Percentiles rank a stretch among this genome's conserved stretches.
phyloP scores from a whole-genome alignment of 331 rosid genomes.

The Rosa hybrid region DNA sequence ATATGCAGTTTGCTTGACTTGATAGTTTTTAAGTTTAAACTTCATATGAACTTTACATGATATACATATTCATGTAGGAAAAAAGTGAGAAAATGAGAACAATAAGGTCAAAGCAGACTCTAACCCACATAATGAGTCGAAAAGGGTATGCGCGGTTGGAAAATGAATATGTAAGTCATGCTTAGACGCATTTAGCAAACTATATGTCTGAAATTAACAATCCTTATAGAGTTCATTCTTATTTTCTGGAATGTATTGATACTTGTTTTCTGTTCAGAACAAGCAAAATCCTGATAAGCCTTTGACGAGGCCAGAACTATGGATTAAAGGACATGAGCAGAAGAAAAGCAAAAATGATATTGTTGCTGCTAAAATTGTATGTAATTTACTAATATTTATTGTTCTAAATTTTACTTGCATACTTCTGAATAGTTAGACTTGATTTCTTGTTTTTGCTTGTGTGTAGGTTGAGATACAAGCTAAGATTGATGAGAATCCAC shows the following conservation, averaged over 20 bases:
- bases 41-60: no score
- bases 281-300: background rate
- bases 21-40: background rate
- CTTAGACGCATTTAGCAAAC: background rate
- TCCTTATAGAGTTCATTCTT: no score
- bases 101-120: background rate
- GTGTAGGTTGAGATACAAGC: no score
- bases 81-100: background rate
- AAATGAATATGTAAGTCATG: background rate
- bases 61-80: background rate
- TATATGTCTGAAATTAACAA: no score
- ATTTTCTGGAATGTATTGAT: no score
- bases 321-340: conserved; percentile 11
- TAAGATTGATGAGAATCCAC: no score
- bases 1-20: no score
- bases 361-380: background rate
- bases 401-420: no score
- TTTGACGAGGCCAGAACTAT: background rate
- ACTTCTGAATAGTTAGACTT: no score
- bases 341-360: background rate
- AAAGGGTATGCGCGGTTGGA: conserved; percentile 11
- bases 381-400: background rate
- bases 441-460: no score
- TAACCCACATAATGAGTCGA: background rate
- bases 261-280: no score